A percentile compares a stretch with the other conserved stretches of the same genome.
These are phyloP conservation scores for Macrocystidia cucumis DNA, from an alignment of 1,284 basidiomycete species.

Conservation along the genomic window DNA sequence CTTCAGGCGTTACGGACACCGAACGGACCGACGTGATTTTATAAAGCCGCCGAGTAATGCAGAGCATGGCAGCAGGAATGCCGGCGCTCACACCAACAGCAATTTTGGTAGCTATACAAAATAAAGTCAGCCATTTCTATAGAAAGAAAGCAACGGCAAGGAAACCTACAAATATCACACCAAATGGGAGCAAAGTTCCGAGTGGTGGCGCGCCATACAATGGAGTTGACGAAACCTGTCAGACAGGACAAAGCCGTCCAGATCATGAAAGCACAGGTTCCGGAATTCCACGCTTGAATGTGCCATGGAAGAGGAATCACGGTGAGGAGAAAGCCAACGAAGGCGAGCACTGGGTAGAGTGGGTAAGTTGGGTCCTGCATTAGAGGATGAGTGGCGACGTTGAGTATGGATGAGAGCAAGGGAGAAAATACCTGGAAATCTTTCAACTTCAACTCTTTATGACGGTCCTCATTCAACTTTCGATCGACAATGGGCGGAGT, in stretches of 20 bases:
- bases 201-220: constrained; percentile 57
- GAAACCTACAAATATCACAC: constrained; percentile 65
- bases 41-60: constrained; percentile 40
- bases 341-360: background rate
- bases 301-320: constrained; percentile 1
- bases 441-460: no score
- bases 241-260: constrained; percentile 40
- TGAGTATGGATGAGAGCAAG: no score
- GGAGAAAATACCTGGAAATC: no score
- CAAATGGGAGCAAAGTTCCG: constrained; percentile 51
- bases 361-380: constrained; percentile 1
- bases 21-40: constrained; percentile 27
- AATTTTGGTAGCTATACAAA: constrained; percentile 28
- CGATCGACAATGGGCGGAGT: no score
- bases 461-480: no score
- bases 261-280: constrained; percentile 54
- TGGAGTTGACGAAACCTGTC: constrained; percentile 36
- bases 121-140: constrained; percentile 10
- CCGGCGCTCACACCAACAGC: constrained; percentile 32
- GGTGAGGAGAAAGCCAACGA: background rate
- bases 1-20: constrained; percentile 22
- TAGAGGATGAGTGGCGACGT: no score
- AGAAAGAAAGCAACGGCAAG: background rate
- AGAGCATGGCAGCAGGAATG: constrained; percentile 40
- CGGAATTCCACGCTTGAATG: constrained; percentile 34